A percentile compares a stretch with the other conserved stretches of the same genome.
Evolutionary conservation across 2,329 filamentous ascomycete genomes (phyloP).

Genomic region (Colletotrichum musicola): DNA sequence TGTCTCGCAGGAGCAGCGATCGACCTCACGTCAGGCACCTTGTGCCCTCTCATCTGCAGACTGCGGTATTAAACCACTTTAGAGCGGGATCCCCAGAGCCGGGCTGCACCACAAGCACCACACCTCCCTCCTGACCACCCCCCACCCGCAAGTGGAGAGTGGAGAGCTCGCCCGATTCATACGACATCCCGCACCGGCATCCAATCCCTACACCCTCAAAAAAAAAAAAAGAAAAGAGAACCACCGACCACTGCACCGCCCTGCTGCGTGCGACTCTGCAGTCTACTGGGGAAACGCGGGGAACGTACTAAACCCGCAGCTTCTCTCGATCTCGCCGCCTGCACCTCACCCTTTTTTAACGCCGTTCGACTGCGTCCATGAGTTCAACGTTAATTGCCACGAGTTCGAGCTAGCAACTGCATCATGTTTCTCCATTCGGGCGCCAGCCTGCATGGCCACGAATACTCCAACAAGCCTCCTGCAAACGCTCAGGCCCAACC

Average conservation of each 20-base stretch:
- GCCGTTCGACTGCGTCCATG: constrained; percentile 7
- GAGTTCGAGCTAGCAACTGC: constrained; percentile 5
- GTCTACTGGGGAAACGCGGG: constrained; percentile 16
- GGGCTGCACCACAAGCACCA: constrained; percentile 9
- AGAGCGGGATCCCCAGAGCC: constrained; percentile 2
- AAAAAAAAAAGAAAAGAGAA: not conserved
- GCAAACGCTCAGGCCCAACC: constrained; percentile 44
- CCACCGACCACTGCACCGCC: constrained; percentile 1
- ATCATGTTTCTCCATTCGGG: constrained; percentile 71
- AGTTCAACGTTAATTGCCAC: not conserved
- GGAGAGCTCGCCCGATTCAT: constrained; percentile 25
- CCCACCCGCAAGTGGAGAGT: constrained; percentile 10
- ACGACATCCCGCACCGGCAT: constrained; percentile 1
- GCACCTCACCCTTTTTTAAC: not conserved
- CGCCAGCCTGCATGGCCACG: constrained; percentile 71
- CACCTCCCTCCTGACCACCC: constrained; percentile 23
- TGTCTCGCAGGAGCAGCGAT: constrained; percentile 19
- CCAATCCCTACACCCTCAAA: not conserved
- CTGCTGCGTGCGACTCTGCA: constrained; percentile 3
- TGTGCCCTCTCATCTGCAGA: not conserved
- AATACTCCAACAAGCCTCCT: constrained; percentile 61
- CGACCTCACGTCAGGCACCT: constrained; percentile 20
- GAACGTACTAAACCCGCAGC: constrained; percentile 14
- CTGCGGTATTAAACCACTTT: constrained; percentile 14
- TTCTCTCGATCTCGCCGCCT: not conserved